Base-by-base conservation (phyloP, 148 eudicot species). In the Suaeda aralocaspica region DNA sequence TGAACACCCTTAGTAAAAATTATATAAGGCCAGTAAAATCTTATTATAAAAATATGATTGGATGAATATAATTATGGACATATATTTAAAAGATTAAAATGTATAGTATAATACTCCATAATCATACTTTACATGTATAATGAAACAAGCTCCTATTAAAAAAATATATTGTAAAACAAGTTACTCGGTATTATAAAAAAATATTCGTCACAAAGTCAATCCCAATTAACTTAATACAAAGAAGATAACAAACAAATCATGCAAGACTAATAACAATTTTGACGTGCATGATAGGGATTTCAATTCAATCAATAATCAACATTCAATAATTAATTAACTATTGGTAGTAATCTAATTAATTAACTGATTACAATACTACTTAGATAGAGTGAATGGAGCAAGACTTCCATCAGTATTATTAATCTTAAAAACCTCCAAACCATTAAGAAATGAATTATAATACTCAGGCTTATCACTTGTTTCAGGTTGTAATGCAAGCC, bases 371-470 rank as follows among this genome's bases (percentile, higher is more conserved):
- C 22, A 49, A 49, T 3, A 14, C 29, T 45, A 45, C 5, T 45
- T 45, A 45, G 15, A 49, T 53, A 53, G 28, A 53, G 3, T 53
- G 4, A 6, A 53, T 53, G 28, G 28, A 22, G 64, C 25, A 33
- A 60, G 28, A 60, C 26, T 88, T 57, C 88, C 89, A 65, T 62
- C 51, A 42, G 78, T 70, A 58, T 80, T 81, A 56, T 74, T 90
- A n/a, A 90, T 34, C 80, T 93, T 93, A 71, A 90, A 93, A 61
- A 93, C 79, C 77, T 93, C 98, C 56, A 90, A 71, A 36, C 98
- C 98, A 49, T 93, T 93, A 74, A 93, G 76, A 75, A 90, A 79
- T 3, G 92, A 86, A 74, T 87, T 83, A 78, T 85, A 85, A 51
- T 74, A 87, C 33, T 63, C 46, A 10, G 98, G 73, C 66, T 61